Evolutionary conservation across 1,139 yeast genomes (phyloP).

Genomic region (Suhomyces ambrosiae): DNA sequence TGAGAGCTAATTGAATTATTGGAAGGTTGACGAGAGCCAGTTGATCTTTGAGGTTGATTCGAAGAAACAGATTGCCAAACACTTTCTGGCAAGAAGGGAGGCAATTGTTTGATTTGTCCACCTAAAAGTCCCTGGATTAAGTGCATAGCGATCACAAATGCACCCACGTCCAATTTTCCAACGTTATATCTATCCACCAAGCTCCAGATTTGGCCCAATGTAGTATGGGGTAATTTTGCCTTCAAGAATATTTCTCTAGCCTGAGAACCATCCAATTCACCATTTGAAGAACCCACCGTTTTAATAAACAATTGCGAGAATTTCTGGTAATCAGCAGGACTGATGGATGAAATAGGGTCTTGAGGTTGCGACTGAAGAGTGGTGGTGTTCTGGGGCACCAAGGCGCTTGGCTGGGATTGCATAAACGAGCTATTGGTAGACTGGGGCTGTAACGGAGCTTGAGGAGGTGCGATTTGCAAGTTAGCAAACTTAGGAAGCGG

Average conservation of each 20-base stretch:
- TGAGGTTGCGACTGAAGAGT: constrained; percentile 35
- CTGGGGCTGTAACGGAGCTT: constrained; percentile 31
- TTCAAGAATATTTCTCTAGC: constrained; percentile 87
- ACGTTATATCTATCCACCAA: constrained; percentile 75
- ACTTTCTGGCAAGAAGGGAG: constrained; percentile 66
- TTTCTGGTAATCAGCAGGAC: constrained; percentile 65
- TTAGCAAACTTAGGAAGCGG: constrained; percentile 59
- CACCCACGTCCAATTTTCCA: constrained; percentile 71
- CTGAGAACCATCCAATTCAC: constrained; percentile 63
- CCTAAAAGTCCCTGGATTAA: constrained; percentile 79
- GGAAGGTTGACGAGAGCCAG: constrained; percentile 37
- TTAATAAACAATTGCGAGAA: constrained; percentile 76
- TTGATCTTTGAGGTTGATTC: constrained; percentile 8
- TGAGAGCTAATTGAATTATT: constrained; percentile 57
- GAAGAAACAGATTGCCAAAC: constrained; percentile 61
- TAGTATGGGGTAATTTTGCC: constrained; percentile 76
- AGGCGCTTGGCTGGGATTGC: constrained; percentile 50
- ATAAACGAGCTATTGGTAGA: constrained; percentile 46
- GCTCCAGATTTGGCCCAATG: constrained; percentile 86
- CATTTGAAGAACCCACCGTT: constrained; percentile 58
- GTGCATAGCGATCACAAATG: constrained; percentile 93
- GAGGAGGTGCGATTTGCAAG: constrained; percentile 26
- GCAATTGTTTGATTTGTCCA: constrained; percentile 67
- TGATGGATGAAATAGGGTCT: constrained; percentile 60
- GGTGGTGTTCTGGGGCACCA: constrained; percentile 39